Conservation (phyloP, 768 basidiomycete species). For the Russula sp. region DNA sequence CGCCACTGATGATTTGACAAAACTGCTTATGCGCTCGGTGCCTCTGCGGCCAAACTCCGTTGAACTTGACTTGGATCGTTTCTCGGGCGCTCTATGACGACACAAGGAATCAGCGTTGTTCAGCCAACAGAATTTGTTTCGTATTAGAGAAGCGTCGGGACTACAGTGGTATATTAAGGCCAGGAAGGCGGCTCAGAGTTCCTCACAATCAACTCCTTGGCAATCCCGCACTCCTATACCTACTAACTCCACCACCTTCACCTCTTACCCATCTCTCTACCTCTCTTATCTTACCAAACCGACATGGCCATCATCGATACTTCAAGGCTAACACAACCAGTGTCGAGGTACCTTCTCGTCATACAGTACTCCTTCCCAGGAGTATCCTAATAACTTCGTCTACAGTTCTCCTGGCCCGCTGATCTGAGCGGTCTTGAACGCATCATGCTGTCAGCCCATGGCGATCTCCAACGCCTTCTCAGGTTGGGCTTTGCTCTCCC, state of each 20-base stretch:
- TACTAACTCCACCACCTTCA: not conserved
- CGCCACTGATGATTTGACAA: not conserved
- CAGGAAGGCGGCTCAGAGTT: not conserved
- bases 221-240: not conserved
- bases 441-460: slow-evolving; percentile 64
- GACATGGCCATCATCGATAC: slow-evolving; percentile 31
- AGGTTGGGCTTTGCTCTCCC: slow-evolving; percentile 45
- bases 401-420: slow-evolving; percentile 42
- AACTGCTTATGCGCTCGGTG: not conserved
- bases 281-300: not conserved
- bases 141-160: slow-evolving; percentile 12
- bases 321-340: slow-evolving; percentile 30
- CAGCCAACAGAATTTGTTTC: not conserved
- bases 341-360: slow-evolving; percentile 19
- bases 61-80: not conserved
- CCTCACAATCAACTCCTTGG: not conserved
- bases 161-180: slow-evolving; percentile 2
- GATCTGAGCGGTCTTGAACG: slow-evolving; percentile 59
- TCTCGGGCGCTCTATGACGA: not conserved
- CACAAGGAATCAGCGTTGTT: not conserved
- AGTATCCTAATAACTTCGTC: not conserved
- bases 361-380: not conserved
- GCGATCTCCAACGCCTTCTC: slow-evolving; percentile 66
- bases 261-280: not conserved
- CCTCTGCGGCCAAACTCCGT: not conserved